Percentiles rank a stretch among this genome's conserved stretches.
These are phyloP conservation scores for carrot (Daucus carota) DNA, from an alignment of 129 eudicot genomes.

Conservation along the genomic window DH1_v3.0 NC_030385.2:38168501-38169000, in stretches of 20 bases:
- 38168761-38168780: neutral
- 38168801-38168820: conserved; percentile 35
- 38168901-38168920: conserved; percentile 58
- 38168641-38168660: conserved; percentile 19
- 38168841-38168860: conserved; percentile 47
- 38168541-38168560: neutral
- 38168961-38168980: neutral
- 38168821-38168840: conserved; percentile 13
- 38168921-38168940: conserved; percentile 62
- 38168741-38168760: neutral
- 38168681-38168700: conserved; percentile 52
- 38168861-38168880: conserved; percentile 14
- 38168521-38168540: neutral
- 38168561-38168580: neutral
- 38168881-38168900: conserved; percentile 14
- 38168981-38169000: neutral
- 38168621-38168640: conserved; percentile 62
- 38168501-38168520: neutral
- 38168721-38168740: neutral
- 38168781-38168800: conserved; percentile 44
- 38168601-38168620: conserved; percentile 55
- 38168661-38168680: conserved; percentile 33
- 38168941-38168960: conserved; percentile 53
- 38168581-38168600: conserved; percentile 59
- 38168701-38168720: conserved; percentile 60